Evolutionary conservation across 495 filamentous ascomycete species (phyloP).

Genomic region (Penicillium flavigenum): DNA sequence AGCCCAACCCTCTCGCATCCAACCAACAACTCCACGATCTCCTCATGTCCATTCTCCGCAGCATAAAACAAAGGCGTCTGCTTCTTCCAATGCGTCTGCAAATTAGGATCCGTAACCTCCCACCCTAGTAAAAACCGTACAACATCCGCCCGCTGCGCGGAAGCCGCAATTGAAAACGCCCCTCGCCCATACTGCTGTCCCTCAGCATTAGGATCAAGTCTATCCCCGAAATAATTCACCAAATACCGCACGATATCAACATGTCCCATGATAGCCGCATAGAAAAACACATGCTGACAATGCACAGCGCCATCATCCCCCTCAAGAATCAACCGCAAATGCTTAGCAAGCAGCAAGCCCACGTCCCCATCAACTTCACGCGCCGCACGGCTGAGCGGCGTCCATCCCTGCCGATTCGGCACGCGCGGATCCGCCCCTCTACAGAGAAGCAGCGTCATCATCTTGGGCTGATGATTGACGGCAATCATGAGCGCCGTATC

Average conservation of each 20-base stretch:
- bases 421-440: slow-evolving; percentile 20
- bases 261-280: slow-evolving; percentile 25
- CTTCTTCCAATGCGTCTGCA: slow-evolving; percentile 23
- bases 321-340: slow-evolving; percentile 23
- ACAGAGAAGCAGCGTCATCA: slow-evolving; percentile 14
- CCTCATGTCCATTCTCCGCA: slow-evolving; percentile 13
- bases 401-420: slow-evolving; percentile 20
- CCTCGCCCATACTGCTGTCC: slow-evolving; percentile 15
- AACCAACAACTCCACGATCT: slow-evolving; percentile 19
- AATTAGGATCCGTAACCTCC: slow-evolving; percentile 27
- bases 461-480: slow-evolving; percentile 6
- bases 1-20: slow-evolving; percentile 21
- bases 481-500: slow-evolving; percentile 25
- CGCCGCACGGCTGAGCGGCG: slow-evolving; percentile 19
- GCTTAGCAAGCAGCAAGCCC: slow-evolving; percentile 22
- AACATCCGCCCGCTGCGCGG: slow-evolving; percentile 17
- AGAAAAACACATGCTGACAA: slow-evolving; percentile 29
- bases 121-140: slow-evolving; percentile 20
- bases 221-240: slow-evolving; percentile 20
- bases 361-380: slow-evolving; percentile 6
- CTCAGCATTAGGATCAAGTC: slow-evolving; percentile 23
- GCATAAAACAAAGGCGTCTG: slow-evolving; percentile 26
- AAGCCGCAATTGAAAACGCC: slow-evolving; percentile 25
- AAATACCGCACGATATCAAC: slow-evolving; percentile 24
- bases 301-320: slow-evolving; percentile 16